Percentiles rank a stretch among this genome's conserved stretches.
phyloP scores from a whole-genome alignment of 1,284 basidiomycete species.

The Malassezia vespertilionis region DNA sequence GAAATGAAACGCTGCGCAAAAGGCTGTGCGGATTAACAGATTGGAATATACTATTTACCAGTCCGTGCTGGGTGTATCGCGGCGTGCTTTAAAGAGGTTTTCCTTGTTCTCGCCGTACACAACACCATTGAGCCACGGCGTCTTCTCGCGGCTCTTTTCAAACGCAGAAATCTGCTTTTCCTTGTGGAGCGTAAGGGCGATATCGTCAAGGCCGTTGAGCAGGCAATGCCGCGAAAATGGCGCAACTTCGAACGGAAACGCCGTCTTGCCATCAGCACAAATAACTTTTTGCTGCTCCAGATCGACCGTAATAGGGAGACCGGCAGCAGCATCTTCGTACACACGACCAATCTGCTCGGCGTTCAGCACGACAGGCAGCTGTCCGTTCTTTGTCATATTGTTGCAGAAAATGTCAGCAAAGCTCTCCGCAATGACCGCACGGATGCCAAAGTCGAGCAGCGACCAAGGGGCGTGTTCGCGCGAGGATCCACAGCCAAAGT shows the following conservation, averaged over 20 bases:
- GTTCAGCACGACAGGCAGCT: conserved; percentile 30
- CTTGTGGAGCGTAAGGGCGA: conserved; percentile 39
- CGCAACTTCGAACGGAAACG: conserved; percentile 30
- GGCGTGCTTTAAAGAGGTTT: conserved; percentile 20
- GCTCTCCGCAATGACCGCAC: conserved; percentile 35
- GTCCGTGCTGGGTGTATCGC: conserved; percentile 25
- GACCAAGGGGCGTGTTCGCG: conserved; percentile 45
- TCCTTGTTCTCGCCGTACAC: conserved; percentile 20
- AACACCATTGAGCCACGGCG: conserved; percentile 42
- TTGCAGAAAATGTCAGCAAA: conserved; percentile 43
- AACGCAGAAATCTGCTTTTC: conserved; percentile 28
- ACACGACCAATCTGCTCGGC: conserved; percentile 29
- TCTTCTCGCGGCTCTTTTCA: conserved; percentile 26
- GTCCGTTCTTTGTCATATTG: conserved; percentile 44
- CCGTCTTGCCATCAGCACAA: conserved; percentile 26
- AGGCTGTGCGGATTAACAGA: no score
- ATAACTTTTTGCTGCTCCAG: conserved; percentile 33
- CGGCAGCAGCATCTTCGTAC: conserved; percentile 32
- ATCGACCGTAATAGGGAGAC: conserved; percentile 36
- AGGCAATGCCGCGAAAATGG: conserved; percentile 40
- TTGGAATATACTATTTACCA: no score
- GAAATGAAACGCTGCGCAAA: no score
- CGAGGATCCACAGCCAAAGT: conserved; percentile 43
- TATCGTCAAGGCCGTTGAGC: conserved; percentile 41
- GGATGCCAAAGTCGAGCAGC: conserved; percentile 44